A percentile compares a stretch with the other conserved stretches of the same genome.
These are phyloP conservation scores for Phytophthora fragariaefolia DNA, from an alignment of 352 stramenopile species.

Conservation along the genomic window DNA sequence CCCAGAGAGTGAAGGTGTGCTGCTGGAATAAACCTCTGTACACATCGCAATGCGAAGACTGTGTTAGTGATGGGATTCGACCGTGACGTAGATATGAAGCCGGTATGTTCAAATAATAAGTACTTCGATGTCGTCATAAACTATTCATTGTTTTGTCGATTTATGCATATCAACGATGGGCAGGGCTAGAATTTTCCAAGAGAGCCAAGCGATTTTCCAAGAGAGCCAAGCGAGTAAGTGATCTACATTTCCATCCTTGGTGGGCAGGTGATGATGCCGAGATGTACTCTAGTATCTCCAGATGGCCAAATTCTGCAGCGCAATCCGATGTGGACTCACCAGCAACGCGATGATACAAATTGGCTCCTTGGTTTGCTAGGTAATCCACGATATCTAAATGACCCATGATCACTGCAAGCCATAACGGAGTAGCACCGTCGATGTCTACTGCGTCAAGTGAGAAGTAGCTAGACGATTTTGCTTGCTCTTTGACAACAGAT, in stretches of 20 bases:
- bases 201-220: constrained; percentile 17
- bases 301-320: constrained; percentile 42
- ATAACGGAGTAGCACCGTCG: constrained; percentile 43
- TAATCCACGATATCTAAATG: constrained; percentile 43
- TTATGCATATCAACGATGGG: constrained; percentile 6
- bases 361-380: constrained; percentile 43
- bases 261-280: constrained; percentile 28
- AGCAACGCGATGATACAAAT: constrained; percentile 27
- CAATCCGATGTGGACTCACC: constrained; percentile 33
- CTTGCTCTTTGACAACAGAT: constrained; percentile 31
- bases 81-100: too few relatives aligned
- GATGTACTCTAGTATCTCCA: constrained; percentile 47
- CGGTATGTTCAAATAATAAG: too few relatives aligned
- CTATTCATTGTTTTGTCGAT: too few relatives aligned
- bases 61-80: too few relatives aligned
- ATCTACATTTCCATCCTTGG: constrained; percentile 6
- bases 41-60: too few relatives aligned
- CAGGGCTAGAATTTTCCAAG: not conserved
- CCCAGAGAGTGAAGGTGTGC: not conserved
- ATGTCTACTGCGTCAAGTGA: constrained; percentile 39
- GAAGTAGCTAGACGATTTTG: constrained; percentile 13
- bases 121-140: too few relatives aligned
- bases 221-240: constrained; percentile 22
- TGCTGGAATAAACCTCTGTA: too few relatives aligned
- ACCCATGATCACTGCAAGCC: constrained; percentile 45